Percentiles rank a stretch among this genome's conserved stretches.
These are phyloP conservation scores for Sicyos edulis DNA, from an alignment of 306 rosid species.

Conservation along the genomic window DNA sequence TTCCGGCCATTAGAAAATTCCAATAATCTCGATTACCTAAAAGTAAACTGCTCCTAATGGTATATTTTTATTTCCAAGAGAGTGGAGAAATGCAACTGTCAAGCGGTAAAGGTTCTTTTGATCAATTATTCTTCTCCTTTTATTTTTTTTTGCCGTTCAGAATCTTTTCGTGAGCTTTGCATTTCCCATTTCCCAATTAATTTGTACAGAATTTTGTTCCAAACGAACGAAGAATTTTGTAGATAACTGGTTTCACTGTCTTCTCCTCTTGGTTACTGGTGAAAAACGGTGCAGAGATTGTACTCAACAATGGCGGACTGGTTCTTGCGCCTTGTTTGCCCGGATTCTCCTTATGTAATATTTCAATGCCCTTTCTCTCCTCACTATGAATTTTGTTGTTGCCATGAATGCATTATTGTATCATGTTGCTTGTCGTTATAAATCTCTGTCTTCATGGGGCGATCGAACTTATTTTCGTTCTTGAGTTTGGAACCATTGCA, in stretches of 20 bases:
- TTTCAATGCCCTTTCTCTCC: conserved; percentile 2
- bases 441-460: neutral
- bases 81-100: too few relatives aligned
- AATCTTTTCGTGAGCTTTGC: too few relatives aligned
- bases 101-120: too few relatives aligned
- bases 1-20: too few relatives aligned
- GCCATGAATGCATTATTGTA: neutral
- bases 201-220: neutral
- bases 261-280: neutral
- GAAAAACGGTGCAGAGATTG: neutral
- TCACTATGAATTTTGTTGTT: neutral
- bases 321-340: neutral
- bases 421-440: neutral
- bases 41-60: too few relatives aligned
- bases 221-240: neutral
- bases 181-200: neutral
- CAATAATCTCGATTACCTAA: too few relatives aligned
- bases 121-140: too few relatives aligned
- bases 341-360: conserved; percentile 8
- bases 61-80: too few relatives aligned
- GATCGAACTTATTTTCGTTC: too few relatives aligned
- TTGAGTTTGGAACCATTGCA: neutral
- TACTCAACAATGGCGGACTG: conserved; percentile 13
- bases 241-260: neutral
- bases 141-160: too few relatives aligned